These are phyloP conservation scores for Dryas drummondii DNA, from an alignment of 306 rosid genomes.

Conservation along the genomic window DNA sequence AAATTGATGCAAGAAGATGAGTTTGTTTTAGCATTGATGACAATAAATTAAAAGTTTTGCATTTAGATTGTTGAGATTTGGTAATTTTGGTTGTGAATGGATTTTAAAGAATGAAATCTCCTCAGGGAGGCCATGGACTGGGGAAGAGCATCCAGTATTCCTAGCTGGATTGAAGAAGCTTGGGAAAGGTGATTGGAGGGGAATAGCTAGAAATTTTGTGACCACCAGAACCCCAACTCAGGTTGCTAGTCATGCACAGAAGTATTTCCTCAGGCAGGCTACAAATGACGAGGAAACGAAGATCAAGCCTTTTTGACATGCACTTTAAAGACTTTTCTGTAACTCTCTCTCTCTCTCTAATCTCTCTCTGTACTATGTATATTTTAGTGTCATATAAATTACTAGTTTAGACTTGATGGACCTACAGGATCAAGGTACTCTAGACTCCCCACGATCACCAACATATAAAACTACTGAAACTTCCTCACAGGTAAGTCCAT, in stretches of 20 bases:
- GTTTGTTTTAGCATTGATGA: background rate
- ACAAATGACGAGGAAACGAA: constrained; percentile 39
- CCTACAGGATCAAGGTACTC: constrained; percentile 13
- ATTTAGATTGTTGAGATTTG: background rate
- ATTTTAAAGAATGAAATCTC: background rate
- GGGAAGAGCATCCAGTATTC: constrained; percentile 51
- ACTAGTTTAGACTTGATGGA: background rate
- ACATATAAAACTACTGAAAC: background rate
- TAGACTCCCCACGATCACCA: constrained; percentile 8
- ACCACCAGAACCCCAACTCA: constrained; percentile 53
- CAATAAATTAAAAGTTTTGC: background rate
- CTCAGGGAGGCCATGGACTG: constrained; percentile 54
- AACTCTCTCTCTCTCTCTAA: background rate
- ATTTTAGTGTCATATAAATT: background rate
- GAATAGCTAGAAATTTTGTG: constrained; percentile 51
- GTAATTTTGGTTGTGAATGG: background rate
- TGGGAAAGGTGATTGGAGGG: constrained; percentile 73
- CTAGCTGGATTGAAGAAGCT: constrained; percentile 44
- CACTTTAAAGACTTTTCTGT: constrained; percentile 14
- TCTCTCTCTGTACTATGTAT: background rate
- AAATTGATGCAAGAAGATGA: background rate
- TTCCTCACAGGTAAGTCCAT: background rate
- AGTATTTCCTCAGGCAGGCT: constrained; percentile 48
- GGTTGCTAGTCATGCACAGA: constrained; percentile 75
- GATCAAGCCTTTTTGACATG: constrained; percentile 61